Conservation (phyloP, 176 grass and related monocot species). For the Zoysia japonica region DNA sequence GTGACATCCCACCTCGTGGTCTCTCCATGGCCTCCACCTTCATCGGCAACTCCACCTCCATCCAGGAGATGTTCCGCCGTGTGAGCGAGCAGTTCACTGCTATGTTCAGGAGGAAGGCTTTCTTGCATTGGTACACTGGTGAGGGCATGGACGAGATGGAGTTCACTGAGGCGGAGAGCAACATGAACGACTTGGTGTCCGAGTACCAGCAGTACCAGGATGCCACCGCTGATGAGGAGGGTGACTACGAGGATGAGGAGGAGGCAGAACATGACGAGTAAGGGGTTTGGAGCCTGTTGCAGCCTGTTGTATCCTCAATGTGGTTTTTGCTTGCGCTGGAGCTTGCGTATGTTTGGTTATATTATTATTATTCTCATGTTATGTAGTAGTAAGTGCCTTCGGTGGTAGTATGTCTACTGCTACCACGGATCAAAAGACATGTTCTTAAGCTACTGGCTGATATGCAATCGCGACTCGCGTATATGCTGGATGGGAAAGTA, state of each 20-base stretch:
- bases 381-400: conserved; percentile 25
- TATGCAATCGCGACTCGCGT: conserved; percentile 31
- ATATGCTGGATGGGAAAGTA: conserved; percentile 8
- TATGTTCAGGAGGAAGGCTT: conserved; percentile 68
- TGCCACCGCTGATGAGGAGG: conserved; percentile 55
- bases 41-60: conserved; percentile 76
- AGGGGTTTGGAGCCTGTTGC: conserved; percentile 5
- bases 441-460: not conserved
- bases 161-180: conserved; percentile 75
- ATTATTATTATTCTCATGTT: conserved; percentile 6
- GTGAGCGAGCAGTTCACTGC: conserved; percentile 72
- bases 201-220: conserved; percentile 79
- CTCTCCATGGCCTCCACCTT: conserved; percentile 73
- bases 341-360: conserved; percentile 22
- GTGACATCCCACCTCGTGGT: conserved; percentile 76
- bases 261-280: conserved; percentile 48
- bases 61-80: conserved; percentile 80
- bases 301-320: not conserved
- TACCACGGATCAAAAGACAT: conserved; percentile 27
- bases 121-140: conserved; percentile 60
- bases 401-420: conserved; percentile 33
- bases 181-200: conserved; percentile 61
- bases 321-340: not conserved
- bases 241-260: conserved; percentile 55
- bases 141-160: conserved; percentile 84